These are phyloP conservation scores for Apiotrichum siamense DNA, from an alignment of 1,284 basidiomycete genomes.

Conservation along the genomic window DNA sequence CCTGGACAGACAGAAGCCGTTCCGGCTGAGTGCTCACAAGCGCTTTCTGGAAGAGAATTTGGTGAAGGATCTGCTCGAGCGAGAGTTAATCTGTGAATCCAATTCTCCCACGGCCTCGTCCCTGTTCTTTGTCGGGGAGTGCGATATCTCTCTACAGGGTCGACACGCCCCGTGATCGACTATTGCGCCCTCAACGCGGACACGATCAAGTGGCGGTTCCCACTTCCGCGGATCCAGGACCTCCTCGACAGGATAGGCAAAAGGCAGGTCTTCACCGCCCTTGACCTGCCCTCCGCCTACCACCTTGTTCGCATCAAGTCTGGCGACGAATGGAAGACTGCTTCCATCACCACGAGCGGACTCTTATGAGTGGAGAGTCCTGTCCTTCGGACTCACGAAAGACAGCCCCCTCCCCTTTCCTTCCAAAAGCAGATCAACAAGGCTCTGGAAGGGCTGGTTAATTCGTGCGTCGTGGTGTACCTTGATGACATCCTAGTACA, in stretches of 20 bases:
- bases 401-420: conserved; percentile 39
- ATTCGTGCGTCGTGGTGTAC: conserved; percentile 29
- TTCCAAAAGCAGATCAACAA: conserved; percentile 39
- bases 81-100: conserved; percentile 25
- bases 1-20: no score
- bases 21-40: no score
- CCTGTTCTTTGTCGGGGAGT: conserved; percentile 51
- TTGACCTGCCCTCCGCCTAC: conserved; percentile 44
- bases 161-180: conserved; percentile 46
- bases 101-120: conserved; percentile 37
- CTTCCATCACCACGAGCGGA: conserved; percentile 39
- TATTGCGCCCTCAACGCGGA: conserved; percentile 48
- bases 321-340: conserved; percentile 44
- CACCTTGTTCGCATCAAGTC: conserved; percentile 41
- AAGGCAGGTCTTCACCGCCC: conserved; percentile 34
- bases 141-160: conserved; percentile 44
- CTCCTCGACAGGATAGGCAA: conserved; percentile 34
- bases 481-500: conserved; percentile 31
- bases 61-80: conserved; percentile 20
- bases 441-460: conserved; percentile 23
- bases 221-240: conserved; percentile 46
- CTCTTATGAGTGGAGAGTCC: conserved; percentile 43
- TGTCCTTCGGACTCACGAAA: conserved; percentile 48
- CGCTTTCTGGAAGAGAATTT: no score
- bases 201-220: conserved; percentile 46